A percentile compares a stretch with the other conserved stretches of the same genome.
phyloP scores from a whole-genome alignment of 208 protist genomes.

The Phytomonas sp. region DNA sequence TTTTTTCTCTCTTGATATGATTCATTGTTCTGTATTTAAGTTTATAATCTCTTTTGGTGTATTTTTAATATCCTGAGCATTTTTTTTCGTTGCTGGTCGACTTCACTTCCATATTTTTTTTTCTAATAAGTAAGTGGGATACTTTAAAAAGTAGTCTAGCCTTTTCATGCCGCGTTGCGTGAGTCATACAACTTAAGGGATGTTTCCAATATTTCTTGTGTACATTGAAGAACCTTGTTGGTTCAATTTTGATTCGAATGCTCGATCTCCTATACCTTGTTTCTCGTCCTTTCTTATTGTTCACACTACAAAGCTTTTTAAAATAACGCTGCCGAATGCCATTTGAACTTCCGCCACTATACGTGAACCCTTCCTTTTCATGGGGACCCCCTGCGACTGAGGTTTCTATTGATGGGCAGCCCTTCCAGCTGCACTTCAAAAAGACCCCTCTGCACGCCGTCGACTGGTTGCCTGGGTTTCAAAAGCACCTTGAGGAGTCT shows the following conservation, averaged over 20 bases:
- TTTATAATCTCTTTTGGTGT: neutral
- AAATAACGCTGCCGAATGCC: slow-evolving; percentile 24
- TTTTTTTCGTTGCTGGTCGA: neutral
- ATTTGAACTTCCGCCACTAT: slow-evolving; percentile 69
- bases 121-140: neutral
- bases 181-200: neutral
- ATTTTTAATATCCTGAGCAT: neutral
- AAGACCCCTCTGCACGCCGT: slow-evolving; percentile 29
- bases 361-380: slow-evolving; percentile 56
- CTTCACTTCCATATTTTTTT: neutral
- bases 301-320: neutral
- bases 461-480: slow-evolving; percentile 33
- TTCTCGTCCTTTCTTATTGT: neutral
- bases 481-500: slow-evolving; percentile 1
- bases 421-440: slow-evolving; percentile 67
- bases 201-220: neutral
- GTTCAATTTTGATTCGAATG: neutral
- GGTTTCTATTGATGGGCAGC: slow-evolving; percentile 48
- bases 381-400: slow-evolving; percentile 79
- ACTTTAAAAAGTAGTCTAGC: neutral
- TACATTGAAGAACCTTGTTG: slow-evolving; percentile 2
- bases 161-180: neutral
- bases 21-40: neutral
- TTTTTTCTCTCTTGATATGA: neutral
- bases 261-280: neutral